A percentile compares a stretch with the other conserved stretches of the same genome.
These are phyloP conservation scores for Ganoderma lucidum DNA, from an alignment of 1,284 basidiomycete species.

Conservation along the genomic window DNA sequence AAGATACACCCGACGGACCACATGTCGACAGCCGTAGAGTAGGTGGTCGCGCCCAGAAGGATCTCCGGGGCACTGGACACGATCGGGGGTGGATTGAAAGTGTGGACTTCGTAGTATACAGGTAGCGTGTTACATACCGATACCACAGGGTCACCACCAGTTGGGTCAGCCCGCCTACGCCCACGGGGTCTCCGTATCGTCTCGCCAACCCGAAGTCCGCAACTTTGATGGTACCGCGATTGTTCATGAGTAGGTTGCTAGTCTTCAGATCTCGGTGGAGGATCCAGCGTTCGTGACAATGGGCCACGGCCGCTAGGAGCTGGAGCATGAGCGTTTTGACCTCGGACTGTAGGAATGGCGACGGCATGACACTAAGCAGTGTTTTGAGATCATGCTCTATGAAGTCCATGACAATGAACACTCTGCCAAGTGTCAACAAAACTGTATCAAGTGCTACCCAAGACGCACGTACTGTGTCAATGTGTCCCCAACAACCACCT, in stretches of 20 bases:
- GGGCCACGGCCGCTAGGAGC: constrained; percentile 90
- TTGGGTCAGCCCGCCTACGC: constrained; percentile 94
- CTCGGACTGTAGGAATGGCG: constrained; percentile 96
- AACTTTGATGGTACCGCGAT: constrained; percentile 97
- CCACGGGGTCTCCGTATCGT: constrained; percentile 94
- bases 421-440: constrained; percentile 56
- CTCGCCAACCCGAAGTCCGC: constrained; percentile 98
- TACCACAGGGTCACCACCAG: constrained; percentile 99
- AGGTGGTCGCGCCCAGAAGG: constrained; percentile 90
- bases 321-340: constrained; percentile 97
- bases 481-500: constrained; percentile 99
- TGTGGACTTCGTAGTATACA: constrained; percentile 25
- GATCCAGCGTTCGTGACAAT: constrained; percentile 97
- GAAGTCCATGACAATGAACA: constrained; percentile 99
- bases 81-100: constrained; percentile 24
- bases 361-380: constrained; percentile 91
- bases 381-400: constrained; percentile 99
- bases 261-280: constrained; percentile 98
- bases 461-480: constrained; percentile 86
- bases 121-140: constrained; percentile 66
- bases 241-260: constrained; percentile 98
- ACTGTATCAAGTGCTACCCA: too few species aligned
- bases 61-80: constrained; percentile 90
- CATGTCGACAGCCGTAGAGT: constrained; percentile 97
- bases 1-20: constrained; percentile 99